Conservation (phyloP, 1,284 basidiomycete genomes). For the Cystobasidium sp. region DNA sequence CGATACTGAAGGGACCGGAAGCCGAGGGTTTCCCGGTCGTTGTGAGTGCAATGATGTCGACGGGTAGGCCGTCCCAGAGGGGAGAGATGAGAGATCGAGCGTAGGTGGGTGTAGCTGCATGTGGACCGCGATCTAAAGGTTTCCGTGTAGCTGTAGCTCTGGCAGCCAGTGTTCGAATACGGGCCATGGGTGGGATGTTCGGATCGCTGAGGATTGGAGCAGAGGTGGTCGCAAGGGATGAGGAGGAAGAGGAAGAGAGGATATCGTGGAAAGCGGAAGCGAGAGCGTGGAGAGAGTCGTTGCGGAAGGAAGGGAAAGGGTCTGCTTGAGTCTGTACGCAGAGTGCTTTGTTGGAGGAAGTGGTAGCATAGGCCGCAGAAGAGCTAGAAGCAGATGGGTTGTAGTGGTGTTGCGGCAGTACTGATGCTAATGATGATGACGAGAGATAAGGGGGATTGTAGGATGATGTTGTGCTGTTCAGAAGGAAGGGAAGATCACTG, state of each 20-base stretch:
- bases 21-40: constrained; percentile 33
- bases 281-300: not conserved
- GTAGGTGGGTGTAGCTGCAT: constrained; percentile 20
- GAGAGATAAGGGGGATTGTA: no score
- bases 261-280: constrained; percentile 15
- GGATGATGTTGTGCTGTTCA: no score
- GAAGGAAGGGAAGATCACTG: no score
- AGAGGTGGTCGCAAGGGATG: not conserved
- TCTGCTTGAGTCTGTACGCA: constrained; percentile 30
- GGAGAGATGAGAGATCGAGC: constrained; percentile 35
- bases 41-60: constrained; percentile 37
- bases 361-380: not conserved
- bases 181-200: constrained; percentile 21
- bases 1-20: constrained; percentile 30
- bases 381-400: not conserved
- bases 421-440: no score
- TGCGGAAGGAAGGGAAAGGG: constrained; percentile 16
- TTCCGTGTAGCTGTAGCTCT: constrained; percentile 23
- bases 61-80: constrained; percentile 40
- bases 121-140: not conserved
- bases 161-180: constrained; percentile 17
- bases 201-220: constrained; percentile 19
- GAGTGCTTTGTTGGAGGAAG: not conserved
- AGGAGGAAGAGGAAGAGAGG: not conserved
- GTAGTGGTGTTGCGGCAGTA: not conserved